Evolutionary conservation across 164 flowering plant species (phyloP).

Genomic region (Platanus orientalis): DNA sequence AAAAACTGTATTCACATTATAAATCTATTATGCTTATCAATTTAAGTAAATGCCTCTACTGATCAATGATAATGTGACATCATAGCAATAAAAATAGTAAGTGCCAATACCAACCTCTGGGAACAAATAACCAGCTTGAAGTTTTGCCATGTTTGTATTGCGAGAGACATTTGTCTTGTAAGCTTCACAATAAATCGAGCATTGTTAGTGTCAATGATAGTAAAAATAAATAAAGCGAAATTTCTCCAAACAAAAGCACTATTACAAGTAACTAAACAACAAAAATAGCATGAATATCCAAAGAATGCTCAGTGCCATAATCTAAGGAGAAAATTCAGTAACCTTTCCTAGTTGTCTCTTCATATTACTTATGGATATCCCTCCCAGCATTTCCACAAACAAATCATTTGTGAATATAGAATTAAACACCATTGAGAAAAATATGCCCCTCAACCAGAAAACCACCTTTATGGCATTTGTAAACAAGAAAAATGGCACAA

Average conservation of each 20-base stretch:
- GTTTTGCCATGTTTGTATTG: conserved; percentile 78
- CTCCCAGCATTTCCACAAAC: neutral
- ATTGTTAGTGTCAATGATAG: neutral
- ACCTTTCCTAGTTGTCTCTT: neutral
- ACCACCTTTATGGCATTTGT: too few relatives aligned
- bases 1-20: too few relatives aligned
- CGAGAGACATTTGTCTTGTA: conserved; percentile 83
- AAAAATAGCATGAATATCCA: neutral
- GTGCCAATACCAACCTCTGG: conserved; percentile 65
- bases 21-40: too few relatives aligned
- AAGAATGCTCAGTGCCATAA: neutral
- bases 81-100: conserved; percentile 1
- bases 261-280: neutral
- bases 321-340: neutral
- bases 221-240: neutral
- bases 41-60: neutral
- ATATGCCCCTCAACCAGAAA: too few relatives aligned
- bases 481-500: too few relatives aligned
- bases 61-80: neutral
- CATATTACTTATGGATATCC: neutral
- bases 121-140: conserved; percentile 93
- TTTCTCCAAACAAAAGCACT: neutral
- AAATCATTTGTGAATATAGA: neutral
- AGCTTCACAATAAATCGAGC: conserved; percentile 33
- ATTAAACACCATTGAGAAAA: too few relatives aligned